Evolutionary conservation across 371 early-diverging fungal species (phyloP).

Genomic region (Batkoa obscura): DNA sequence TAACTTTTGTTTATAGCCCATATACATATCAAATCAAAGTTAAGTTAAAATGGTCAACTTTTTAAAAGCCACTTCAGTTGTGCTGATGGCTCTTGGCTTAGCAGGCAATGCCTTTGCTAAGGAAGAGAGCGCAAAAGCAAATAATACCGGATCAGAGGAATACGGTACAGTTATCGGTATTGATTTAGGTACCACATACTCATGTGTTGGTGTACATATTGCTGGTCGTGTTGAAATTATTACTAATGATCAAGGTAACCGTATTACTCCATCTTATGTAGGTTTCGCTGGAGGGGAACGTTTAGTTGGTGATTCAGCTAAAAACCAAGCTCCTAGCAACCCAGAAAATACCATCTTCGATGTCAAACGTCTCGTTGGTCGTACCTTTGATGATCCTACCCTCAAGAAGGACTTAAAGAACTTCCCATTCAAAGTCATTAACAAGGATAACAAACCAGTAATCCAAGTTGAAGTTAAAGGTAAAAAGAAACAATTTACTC

Average conservation of each 20-base stretch:
- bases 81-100: not conserved
- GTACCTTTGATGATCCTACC: conserved; percentile 61
- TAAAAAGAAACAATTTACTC: conserved; percentile 77
- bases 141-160: too few species aligned
- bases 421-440: conserved; percentile 76
- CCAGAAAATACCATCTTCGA: conserved; percentile 83
- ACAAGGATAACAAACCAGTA: conserved; percentile 58
- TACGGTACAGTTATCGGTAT: conserved; percentile 41
- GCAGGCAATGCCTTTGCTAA: not conserved
- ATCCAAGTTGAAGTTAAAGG: conserved; percentile 75
- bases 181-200: conserved; percentile 99
- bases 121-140: not conserved
- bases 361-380: conserved; percentile 88
- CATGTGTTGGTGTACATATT: conserved; percentile 95
- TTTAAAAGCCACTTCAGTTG: not conserved
- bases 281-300: conserved; percentile 65
- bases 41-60: too few species aligned
- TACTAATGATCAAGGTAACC: conserved; percentile 57
- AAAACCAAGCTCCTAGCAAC: conserved; percentile 59
- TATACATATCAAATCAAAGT: too few species aligned
- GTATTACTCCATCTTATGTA: conserved; percentile 83
- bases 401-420: conserved; percentile 76
- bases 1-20: too few species aligned
- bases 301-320: conserved; percentile 75
- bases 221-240: conserved; percentile 93